phyloP scores from a whole-genome alignment of 352 stramenopile genomes.

The Globisporangium perplexum region DNA sequence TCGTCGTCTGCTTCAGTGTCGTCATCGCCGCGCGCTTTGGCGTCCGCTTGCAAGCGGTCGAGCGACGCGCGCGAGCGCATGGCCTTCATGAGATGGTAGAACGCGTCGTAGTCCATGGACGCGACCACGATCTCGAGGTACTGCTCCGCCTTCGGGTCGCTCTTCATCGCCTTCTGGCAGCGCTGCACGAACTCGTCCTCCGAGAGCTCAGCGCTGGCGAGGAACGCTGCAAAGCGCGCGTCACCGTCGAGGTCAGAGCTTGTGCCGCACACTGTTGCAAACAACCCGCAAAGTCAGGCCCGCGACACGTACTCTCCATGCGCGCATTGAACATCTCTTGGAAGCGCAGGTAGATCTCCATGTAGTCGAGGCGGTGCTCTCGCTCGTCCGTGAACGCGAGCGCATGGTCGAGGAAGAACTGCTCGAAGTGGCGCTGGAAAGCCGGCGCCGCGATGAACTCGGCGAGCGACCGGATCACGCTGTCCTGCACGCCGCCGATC shows the following conservation, averaged over 20 bases:
- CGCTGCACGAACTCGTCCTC: conserved; percentile 56
- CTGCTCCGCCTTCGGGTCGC: conserved; percentile 50
- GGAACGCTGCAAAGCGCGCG: conserved; percentile 33
- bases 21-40: conserved; percentile 17
- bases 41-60: conserved; percentile 26
- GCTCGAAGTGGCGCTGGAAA: conserved; percentile 67
- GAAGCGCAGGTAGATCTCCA: conserved; percentile 65
- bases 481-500: conserved; percentile 57
- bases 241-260: background rate
- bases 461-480: conserved; percentile 44
- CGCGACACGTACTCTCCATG: conserved; percentile 41
- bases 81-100: conserved; percentile 67
- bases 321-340: conserved; percentile 68
- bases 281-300: too few relatives aligned
- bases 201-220: conserved; percentile 34
- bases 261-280: too few relatives aligned
- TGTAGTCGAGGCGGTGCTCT: conserved; percentile 70
- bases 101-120: conserved; percentile 76
- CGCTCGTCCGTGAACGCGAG: conserved; percentile 54
- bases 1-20: conserved; percentile 1
- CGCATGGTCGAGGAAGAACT: conserved; percentile 71
- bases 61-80: conserved; percentile 51
- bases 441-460: conserved; percentile 51
- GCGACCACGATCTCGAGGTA: conserved; percentile 74
- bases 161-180: conserved; percentile 47